These are phyloP conservation scores for Tuber brumale DNA, from an alignment of 495 filamentous ascomycete species.

Conservation along the genomic window DNA sequence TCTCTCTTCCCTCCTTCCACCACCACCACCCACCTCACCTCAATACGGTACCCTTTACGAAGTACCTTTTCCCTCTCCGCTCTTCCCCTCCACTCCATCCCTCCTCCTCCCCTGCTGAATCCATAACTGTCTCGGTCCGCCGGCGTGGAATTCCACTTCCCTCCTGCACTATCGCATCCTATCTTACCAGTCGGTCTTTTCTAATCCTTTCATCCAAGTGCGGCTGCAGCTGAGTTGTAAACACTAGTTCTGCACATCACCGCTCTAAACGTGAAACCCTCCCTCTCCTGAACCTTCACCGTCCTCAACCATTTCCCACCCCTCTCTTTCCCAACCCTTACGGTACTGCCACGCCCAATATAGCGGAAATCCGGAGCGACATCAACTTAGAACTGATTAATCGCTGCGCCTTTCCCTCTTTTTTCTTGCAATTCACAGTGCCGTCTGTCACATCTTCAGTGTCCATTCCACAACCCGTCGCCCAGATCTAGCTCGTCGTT, in stretches of 20 bases:
- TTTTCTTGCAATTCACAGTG: neutral
- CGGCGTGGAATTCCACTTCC: neutral
- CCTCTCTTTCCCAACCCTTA: slow-evolving; percentile 31
- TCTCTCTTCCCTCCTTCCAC: neutral
- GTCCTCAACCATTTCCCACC: slow-evolving; percentile 13
- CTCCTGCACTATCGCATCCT: neutral
- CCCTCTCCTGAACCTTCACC: slow-evolving; percentile 22
- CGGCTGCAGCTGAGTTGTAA: slow-evolving; percentile 29
- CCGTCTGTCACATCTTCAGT: neutral
- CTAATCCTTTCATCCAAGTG: neutral
- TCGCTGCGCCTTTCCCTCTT: neutral
- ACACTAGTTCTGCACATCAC: slow-evolving; percentile 29
- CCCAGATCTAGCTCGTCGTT: neutral
- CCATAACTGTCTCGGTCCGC: neutral
- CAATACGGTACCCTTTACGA: neutral
- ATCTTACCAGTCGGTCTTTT: neutral
- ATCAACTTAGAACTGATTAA: neutral
- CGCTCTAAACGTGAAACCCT: slow-evolving; percentile 38
- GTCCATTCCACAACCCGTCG: neutral
- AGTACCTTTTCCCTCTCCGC: neutral
- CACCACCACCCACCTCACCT: neutral
- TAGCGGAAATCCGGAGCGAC: slow-evolving; percentile 25
- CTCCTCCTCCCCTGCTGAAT: neutral
- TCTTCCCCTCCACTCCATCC: neutral
- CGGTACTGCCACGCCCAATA: slow-evolving; percentile 14